Percentiles rank a stretch among this genome's conserved stretches.
These are phyloP conservation scores for Xylariaceae sp. DNA, from an alignment of 2,329 filamentous ascomycete species.

Conservation along the genomic window DNA sequence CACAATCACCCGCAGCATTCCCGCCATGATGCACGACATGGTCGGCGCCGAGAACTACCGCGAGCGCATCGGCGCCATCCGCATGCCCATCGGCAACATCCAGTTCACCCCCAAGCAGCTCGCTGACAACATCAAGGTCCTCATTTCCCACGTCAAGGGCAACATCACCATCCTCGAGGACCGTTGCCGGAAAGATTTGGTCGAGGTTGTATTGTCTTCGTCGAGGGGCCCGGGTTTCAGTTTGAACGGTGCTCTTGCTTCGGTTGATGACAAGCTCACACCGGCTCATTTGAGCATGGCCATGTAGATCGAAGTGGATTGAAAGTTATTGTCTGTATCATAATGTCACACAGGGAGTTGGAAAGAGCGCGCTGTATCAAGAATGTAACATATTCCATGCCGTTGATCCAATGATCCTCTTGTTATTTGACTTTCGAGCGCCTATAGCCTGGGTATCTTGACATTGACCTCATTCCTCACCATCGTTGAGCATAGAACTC, in stretches of 20 bases:
- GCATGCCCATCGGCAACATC: conserved; percentile 87
- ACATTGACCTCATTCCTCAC: neutral
- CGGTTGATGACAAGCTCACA: conserved; percentile 54
- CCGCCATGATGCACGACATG: conserved; percentile 71
- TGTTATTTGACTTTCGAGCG: neutral
- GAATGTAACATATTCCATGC: conserved; percentile 11
- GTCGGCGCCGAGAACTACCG: conserved; percentile 82
- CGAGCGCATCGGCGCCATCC: conserved; percentile 77
- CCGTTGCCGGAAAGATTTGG: conserved; percentile 66
- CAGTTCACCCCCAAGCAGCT: conserved; percentile 84
- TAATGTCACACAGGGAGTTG: conserved; percentile 9
- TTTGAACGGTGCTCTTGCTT: conserved; percentile 73
- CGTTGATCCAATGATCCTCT: neutral
- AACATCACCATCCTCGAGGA: conserved; percentile 67
- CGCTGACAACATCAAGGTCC: conserved; percentile 74
- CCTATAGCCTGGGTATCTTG: conserved; percentile 3
- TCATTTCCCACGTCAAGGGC: conserved; percentile 73
- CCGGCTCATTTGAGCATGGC: conserved; percentile 49
- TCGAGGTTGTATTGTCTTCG: conserved; percentile 75
- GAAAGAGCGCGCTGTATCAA: conserved; percentile 17
- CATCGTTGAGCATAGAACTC: neutral
- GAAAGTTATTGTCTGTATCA: neutral
- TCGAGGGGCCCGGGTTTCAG: conserved; percentile 84
- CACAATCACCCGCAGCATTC: conserved; percentile 81
- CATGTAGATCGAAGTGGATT: conserved; percentile 40